A percentile compares a stretch with the other conserved stretches of the same genome.
These are phyloP conservation scores for Cryptococcus deneoformans DNA, from an alignment of 1,284 basidiomycete genomes.

Conservation along the genomic window DNA sequence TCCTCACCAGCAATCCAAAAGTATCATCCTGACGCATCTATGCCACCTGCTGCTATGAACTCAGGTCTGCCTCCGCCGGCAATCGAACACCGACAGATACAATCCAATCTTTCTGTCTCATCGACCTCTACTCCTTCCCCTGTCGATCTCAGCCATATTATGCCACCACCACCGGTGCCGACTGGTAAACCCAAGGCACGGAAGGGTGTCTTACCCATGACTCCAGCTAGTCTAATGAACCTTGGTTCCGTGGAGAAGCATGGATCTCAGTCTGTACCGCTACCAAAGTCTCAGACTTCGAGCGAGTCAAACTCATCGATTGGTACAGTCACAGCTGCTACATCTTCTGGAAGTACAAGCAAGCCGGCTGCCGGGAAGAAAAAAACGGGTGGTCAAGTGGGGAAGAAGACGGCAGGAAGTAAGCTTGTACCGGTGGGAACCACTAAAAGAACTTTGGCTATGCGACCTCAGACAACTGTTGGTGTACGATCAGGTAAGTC, in stretches of 20 bases:
- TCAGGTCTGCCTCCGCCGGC: conserved; percentile 39
- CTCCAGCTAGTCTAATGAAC: conserved; percentile 83
- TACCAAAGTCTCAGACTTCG: conserved; percentile 1
- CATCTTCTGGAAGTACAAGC: not conserved
- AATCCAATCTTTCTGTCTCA: conserved; percentile 18
- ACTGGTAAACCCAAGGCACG: conserved; percentile 15
- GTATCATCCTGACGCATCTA: conserved; percentile 9
- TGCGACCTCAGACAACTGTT: conserved; percentile 30
- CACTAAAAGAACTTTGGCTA: conserved; percentile 38
- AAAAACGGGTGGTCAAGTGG: not conserved
- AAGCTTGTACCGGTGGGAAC: conserved; percentile 9
- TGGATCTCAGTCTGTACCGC: not conserved
- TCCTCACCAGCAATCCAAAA: conserved; percentile 29
- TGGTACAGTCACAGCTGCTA: not conserved
- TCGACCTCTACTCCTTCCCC: conserved; percentile 63
- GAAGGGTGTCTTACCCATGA: conserved; percentile 66
- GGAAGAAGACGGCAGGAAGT: not conserved
- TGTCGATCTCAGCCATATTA: conserved; percentile 62
- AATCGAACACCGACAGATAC: conserved; percentile 30
- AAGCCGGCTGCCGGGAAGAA: not conserved
- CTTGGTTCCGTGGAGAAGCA: conserved; percentile 53
- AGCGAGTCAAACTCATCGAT: not conserved
- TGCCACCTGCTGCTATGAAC: conserved; percentile 1
- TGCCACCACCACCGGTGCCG: conserved; percentile 59
- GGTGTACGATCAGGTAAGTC: conserved; percentile 33